A percentile compares a stretch with the other conserved stretches of the same genome.
These are phyloP conservation scores for Alternaria infectoria DNA, from an alignment of 2,329 filamentous ascomycete genomes.

Conservation along the genomic window DNA sequence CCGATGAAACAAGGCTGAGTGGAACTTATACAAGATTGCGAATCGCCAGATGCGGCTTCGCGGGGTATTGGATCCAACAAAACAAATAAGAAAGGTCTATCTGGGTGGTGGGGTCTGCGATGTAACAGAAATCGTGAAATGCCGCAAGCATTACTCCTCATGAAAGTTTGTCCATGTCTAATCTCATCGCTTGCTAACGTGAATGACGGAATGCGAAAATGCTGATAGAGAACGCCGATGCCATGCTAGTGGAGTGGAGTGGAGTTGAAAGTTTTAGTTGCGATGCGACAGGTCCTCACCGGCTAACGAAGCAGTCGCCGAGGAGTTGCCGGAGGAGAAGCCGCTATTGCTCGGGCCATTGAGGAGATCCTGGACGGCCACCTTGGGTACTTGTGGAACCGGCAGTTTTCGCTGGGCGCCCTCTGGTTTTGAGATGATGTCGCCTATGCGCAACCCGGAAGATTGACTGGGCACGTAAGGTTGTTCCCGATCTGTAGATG, in stretches of 20 bases:
- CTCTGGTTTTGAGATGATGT: slow-evolving; percentile 90
- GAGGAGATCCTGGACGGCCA: slow-evolving; percentile 84
- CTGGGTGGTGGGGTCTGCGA: slow-evolving; percentile 14
- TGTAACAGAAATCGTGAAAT: slow-evolving; percentile 39
- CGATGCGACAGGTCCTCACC: slow-evolving; percentile 58
- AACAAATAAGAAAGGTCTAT: slow-evolving; percentile 38
- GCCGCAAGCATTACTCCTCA: slow-evolving; percentile 31
- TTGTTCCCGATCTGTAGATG: slow-evolving; percentile 65
- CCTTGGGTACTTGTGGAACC: slow-evolving; percentile 87
- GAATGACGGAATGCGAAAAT: slow-evolving; percentile 35
- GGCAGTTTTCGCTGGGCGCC: slow-evolving; percentile 89
- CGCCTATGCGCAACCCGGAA: slow-evolving; percentile 80
- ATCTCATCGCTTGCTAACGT: slow-evolving; percentile 44
- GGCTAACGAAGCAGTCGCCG: slow-evolving; percentile 76
- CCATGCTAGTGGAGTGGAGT: slow-evolving; percentile 29
- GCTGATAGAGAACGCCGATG: slow-evolving; percentile 42
- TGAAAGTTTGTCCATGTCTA: slow-evolving; percentile 35
- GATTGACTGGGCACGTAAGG: slow-evolving; percentile 62
- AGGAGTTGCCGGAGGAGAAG: slow-evolving; percentile 77
- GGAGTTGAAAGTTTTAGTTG: slow-evolving; percentile 25
- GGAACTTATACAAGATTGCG: slow-evolving; percentile 45
- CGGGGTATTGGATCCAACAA: slow-evolving; percentile 46
- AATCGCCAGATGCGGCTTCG: slow-evolving; percentile 33
- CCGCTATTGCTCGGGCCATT: slow-evolving; percentile 63
- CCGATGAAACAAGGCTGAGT: slow-evolving; percentile 32